phyloP scores from a whole-genome alignment of 345 rosid genomes.

The Euphorbia peplus region DNA sequence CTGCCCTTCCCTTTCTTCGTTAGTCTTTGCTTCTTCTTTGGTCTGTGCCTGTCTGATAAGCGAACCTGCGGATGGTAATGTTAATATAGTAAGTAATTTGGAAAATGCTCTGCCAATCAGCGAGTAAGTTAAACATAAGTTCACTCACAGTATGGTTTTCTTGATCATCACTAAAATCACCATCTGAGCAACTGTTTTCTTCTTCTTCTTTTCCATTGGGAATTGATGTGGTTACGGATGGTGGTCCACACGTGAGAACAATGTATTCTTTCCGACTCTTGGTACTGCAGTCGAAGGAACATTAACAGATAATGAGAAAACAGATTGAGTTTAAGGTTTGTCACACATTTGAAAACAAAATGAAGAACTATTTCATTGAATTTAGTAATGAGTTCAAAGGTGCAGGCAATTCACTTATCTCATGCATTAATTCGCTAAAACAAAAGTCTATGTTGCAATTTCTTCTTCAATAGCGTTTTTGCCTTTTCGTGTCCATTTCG shows the following conservation, averaged over 20 bases:
- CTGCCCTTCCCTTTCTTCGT: conserved; percentile 66
- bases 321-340: no score
- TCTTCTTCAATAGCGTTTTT: no score
- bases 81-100: background rate
- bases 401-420: no score
- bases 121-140: background rate
- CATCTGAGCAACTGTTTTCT: conserved; percentile 62
- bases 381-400: no score
- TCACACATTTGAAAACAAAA: no score
- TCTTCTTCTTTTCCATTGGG: conserved; percentile 49
- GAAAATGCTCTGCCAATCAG: background rate
- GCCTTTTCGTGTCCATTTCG: no score
- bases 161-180: conserved; percentile 56
- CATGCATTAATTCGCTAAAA: no score
- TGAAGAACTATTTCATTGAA: no score
- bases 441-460: no score
- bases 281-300: conserved; percentile 39
- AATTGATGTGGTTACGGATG: conserved; percentile 43
- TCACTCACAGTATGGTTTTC: conserved; percentile 58
- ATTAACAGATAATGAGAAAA: no score
- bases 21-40: conserved; percentile 69
- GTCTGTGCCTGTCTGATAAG: conserved; percentile 69
- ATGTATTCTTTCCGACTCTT: conserved; percentile 82
- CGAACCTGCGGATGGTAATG: conserved; percentile 39
- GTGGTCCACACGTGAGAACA: conserved; percentile 78